Percentiles rank a stretch among this genome's conserved stretches.
Evolutionary conservation across 768 basidiomycete genomes (phyloP).

Genomic region (Mycena indigotica): DNA sequence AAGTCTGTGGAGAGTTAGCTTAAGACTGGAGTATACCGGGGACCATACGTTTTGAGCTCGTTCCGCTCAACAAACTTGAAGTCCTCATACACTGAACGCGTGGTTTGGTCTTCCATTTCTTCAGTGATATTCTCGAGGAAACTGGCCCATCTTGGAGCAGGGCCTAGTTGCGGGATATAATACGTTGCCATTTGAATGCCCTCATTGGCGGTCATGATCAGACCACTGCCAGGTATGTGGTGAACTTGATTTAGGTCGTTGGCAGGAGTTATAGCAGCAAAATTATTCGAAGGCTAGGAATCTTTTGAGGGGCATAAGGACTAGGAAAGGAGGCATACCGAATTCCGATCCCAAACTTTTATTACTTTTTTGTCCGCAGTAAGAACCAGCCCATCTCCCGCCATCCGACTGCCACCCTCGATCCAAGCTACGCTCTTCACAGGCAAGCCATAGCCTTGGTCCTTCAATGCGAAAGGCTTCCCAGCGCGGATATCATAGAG

Average conservation of each 20-base stretch:
- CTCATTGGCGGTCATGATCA: slow-evolving; percentile 92
- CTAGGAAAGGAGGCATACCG: slow-evolving; percentile 48
- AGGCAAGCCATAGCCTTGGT: slow-evolving; percentile 95
- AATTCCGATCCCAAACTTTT: slow-evolving; percentile 93
- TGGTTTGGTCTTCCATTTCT: slow-evolving; percentile 91
- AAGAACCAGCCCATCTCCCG: slow-evolving; percentile 84
- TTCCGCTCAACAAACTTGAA: slow-evolving; percentile 93
- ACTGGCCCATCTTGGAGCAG: slow-evolving; percentile 94
- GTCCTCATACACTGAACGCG: slow-evolving; percentile 85
- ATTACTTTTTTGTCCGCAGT: slow-evolving; percentile 96
- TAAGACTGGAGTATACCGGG: background rate
- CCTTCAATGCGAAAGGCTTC: slow-evolving; percentile 83
- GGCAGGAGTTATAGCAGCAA: slow-evolving; percentile 89
- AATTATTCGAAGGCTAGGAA: slow-evolving; percentile 76
- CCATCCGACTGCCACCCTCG: slow-evolving; percentile 81
- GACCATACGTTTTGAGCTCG: slow-evolving; percentile 80
- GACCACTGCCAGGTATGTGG: slow-evolving; percentile 84
- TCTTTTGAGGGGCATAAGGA: slow-evolving; percentile 7
- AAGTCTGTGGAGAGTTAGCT: slow-evolving; percentile 52
- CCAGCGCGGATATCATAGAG: slow-evolving; percentile 92
- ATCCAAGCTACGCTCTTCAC: slow-evolving; percentile 87
- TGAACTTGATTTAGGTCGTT: slow-evolving; percentile 89
- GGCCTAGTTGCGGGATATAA: slow-evolving; percentile 94
- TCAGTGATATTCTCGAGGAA: slow-evolving; percentile 99
- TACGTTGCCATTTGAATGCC: slow-evolving; percentile 95